Evolutionary conservation across 23 red algal species (phyloP), one percentile per base, ranked within the genome.

Genomic region (Agarophyton chilense): DNA sequence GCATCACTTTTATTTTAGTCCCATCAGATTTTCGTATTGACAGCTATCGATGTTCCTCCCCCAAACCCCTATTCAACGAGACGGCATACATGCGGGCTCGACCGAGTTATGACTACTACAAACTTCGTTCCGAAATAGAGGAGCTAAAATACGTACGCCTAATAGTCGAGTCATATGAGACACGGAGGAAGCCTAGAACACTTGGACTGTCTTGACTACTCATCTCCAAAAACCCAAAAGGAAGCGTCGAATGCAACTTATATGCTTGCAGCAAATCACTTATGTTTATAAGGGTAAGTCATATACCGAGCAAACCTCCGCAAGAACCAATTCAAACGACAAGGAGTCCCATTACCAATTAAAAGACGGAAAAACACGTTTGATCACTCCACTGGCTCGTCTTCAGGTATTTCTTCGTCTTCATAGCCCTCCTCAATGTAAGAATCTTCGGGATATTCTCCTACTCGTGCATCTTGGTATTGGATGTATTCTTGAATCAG

Each of bases 401-500:
- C 77, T 58, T 61, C 77, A 58, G 50, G 51, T 61, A 80, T 77
- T 58, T 51, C 62, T 18, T 64, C 36, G 17, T 87, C 64, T 40
- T 71, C 66, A 79, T 77, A 78, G 7, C n/a, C 51, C 14, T 86
- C 91, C 54, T 94, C 91, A 24, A 14, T 64, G 29, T 42, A 81
- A 11, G 33, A 62, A 29, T 56, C 62, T 51, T 92, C 89, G 11
- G 38, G 40, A 18, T 90, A 68, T 62, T 63, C 86, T 28, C 61
- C 73, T 46, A 45, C 81, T 55, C 81, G 56, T 10, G 93, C 93
- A 49, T 96, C 92, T 61, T 92, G 79, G 78, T 96, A 99, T 78
- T 99, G 97, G 60, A 89, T 88, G 51, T 96, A 95, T 56, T 99
- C 97, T 38, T 73, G 82, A 9, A 96, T 88, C 55, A 99, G 87